phyloP scores from a whole-genome alignment of 2,329 filamentous ascomycete species.

The Phialocephala subalpina region DNA sequence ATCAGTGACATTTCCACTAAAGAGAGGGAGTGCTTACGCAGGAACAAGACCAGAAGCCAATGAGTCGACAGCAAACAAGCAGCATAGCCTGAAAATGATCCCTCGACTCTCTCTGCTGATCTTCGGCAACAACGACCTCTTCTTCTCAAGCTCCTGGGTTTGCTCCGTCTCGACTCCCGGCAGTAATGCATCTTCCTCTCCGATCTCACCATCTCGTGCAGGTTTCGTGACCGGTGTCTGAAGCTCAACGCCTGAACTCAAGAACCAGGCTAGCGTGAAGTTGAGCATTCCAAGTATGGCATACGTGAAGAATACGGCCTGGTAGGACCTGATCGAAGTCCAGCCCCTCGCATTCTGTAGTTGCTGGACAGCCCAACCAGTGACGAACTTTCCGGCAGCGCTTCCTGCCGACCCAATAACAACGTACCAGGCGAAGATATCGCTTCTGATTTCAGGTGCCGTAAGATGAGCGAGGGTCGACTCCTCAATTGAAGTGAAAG shows the following conservation, averaged over 20 bases:
- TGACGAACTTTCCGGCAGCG: conserved; percentile 64
- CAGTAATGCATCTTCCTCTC: conserved; percentile 15
- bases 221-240: not conserved
- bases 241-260: conserved; percentile 51
- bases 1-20: conserved; percentile 49
- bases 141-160: conserved; percentile 43
- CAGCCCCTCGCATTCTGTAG: conserved; percentile 55
- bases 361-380: conserved; percentile 66
- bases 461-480: conserved; percentile 66
- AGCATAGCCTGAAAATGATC: conserved; percentile 67
- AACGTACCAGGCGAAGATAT: conserved; percentile 70
- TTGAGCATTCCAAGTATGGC: conserved; percentile 65
- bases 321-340: conserved; percentile 57
- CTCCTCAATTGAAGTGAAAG: conserved; percentile 69
- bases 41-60: conserved; percentile 76
- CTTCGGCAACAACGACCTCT: conserved; percentile 54
- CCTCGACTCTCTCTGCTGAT: conserved; percentile 63
- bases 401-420: conserved; percentile 65
- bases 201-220: not conserved
- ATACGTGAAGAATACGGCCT: conserved; percentile 64
- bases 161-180: not conserved
- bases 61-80: conserved; percentile 73
- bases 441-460: conserved; percentile 52
- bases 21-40: conserved; percentile 53
- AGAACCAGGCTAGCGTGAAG: conserved; percentile 55